Base-by-base conservation (phyloP, 1,284 basidiomycete species). In the Exsudoporus floridanus region DNA sequence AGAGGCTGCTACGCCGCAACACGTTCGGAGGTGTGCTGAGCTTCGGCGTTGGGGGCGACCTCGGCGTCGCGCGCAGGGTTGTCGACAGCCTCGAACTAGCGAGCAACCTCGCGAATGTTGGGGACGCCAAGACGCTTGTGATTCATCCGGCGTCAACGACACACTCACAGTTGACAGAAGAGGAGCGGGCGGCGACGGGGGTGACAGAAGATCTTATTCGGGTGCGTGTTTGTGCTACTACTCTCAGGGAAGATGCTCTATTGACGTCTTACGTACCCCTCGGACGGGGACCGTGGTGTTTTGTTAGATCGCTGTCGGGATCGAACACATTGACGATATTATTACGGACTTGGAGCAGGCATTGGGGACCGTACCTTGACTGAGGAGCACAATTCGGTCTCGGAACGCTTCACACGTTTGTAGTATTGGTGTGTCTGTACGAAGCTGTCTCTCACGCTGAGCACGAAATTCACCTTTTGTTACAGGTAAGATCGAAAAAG, bases 81-180 rank as follows among this genome's bases (percentile, higher is more conserved):
- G 87, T 93, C 25, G 90, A 93, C 67, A 77, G 71, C 57, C 74
- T 93, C 49, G 84, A 83, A 65, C 76, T 92, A 10, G 87, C 87
- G 25, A 86, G 82, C 62, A 79, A 90, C 66, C 74, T 90, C 7
- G 87, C 86, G 7, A 90, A 90, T 66, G 88, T 91, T 31, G 57
- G 57, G 1, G 54, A 91, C 58, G 85, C 86, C 19, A 91, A 92
- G 74, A 90, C 88, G 5, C 78, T 91, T 14, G 86, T 89, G 33
- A 89, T 90, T 59, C 89, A 92, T 67, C 90, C 91, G 10, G 86
- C 86, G n/a, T 81, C 82, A 35, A 94, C 92, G 23, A 94, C 92
- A 1, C 92, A 93, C 69, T 77, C 84, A 56, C 90, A 93, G 71
- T 76, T 92, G 46, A 80, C 76, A 6, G 75, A 74, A 33, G 83